Evolutionary conservation across 1,284 basidiomycete species (phyloP), one percentile per base, ranked within the genome.

Genomic region (Violaceomyces palustris): DNA sequence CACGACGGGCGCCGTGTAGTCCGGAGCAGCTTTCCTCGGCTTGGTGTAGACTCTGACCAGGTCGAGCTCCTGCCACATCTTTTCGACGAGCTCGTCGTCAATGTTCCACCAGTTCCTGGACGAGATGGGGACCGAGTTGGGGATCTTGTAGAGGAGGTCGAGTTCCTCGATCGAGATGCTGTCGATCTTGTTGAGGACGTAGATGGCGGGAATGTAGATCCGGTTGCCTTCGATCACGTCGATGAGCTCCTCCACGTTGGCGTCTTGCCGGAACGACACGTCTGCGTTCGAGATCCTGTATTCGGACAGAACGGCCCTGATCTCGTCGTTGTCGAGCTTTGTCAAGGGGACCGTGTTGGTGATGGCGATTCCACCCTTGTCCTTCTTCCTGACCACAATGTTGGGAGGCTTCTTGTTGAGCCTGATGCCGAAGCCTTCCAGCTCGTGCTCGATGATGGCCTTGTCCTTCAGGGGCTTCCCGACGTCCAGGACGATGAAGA

Each of bases 401-500:
- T 87, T 82, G 45, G 94, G 94, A 1, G 93, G 89, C 62, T 83
- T 83, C 77, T 97, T 97, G 79, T 98, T 98, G 46, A 98, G 79
- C 35, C 92, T 82, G 64, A 97, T 96, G 6, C 93, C 93, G 63
- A 97, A 96, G 23, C 91, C 91, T 80, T 98, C 93, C 54, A 98
- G 76, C 75, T 98, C 93, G 33, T 80, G 74, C 74, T 94, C 89
- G 52, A 98, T 88, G 67, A 94, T 78, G 43, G 82, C 85, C 71
- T 98, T 90, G 78, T 99, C 93, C 32, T 85, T 54, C 46, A 98
- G 81, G 10, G 94, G 94, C 77, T 98, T 99, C 30, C 94, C 81
- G 11, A 98, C 94, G 69, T 99, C 94, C 30, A 99, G 82, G 23
- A 98, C 87, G 73, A 99, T 97, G 75, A 97, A 98, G 61, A 99